Conservation (phyloP, 345 rosid genomes). For the Salix viminalis region DNA sequence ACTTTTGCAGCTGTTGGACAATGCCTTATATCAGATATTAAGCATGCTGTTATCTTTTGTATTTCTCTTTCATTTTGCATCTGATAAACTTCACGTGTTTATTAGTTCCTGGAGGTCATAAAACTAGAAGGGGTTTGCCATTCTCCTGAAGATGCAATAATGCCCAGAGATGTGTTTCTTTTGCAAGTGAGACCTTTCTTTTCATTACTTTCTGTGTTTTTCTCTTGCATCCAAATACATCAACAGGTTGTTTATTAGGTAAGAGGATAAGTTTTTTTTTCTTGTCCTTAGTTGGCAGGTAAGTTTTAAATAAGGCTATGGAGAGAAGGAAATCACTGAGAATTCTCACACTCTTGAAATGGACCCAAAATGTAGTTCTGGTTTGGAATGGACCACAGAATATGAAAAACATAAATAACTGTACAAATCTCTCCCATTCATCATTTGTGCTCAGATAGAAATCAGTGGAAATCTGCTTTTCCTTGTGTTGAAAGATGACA, state of each 20-base stretch:
- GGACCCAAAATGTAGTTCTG: not conserved
- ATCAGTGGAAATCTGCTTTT: not conserved
- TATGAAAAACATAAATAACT: not conserved
- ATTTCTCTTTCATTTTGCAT: not conserved
- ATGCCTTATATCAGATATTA: not conserved
- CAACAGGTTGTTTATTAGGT: not conserved
- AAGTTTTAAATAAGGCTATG: not conserved
- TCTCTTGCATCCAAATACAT: not conserved
- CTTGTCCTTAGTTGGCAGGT: not conserved
- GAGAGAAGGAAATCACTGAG: not conserved
- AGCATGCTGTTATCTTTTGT: not conserved
- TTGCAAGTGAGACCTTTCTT: conserved; percentile 61
- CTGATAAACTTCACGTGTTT: not conserved
- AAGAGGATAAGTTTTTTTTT: not conserved
- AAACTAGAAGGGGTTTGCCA: conserved; percentile 84
- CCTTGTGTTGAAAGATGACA: not conserved
- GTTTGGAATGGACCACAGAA: not conserved
- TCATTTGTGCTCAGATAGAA: not conserved
- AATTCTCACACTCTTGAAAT: not conserved
- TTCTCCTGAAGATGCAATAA: conserved; percentile 83
- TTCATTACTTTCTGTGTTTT: not conserved
- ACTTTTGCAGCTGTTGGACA: not conserved
- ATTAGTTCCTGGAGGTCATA: conserved; percentile 88
- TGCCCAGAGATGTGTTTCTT: conserved; percentile 89
- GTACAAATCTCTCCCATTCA: not conserved